Evolutionary conservation across 495 filamentous ascomycete genomes (phyloP).

Genomic region (Achaetomiella virescens): DNA sequence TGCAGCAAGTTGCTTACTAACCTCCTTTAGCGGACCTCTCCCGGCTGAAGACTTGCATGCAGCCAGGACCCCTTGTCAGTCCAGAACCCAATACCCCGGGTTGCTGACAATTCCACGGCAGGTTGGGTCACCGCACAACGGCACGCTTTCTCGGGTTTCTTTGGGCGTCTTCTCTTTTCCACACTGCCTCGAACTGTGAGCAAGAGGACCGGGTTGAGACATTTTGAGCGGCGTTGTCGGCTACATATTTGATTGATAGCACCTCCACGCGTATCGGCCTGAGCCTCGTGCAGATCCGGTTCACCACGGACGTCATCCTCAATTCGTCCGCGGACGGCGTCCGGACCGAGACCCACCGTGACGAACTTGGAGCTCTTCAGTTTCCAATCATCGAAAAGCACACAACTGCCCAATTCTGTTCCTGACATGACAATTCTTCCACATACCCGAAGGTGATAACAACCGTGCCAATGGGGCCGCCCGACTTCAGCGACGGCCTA

Average conservation of each 20-base stretch:
- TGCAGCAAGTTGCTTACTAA: background rate
- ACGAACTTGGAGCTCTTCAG: background rate
- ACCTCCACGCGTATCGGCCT: too few relatives aligned
- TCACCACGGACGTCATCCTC: too few relatives aligned
- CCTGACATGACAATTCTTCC: slow-evolving; percentile 24
- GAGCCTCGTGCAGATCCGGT: too few relatives aligned
- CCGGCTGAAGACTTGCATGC: slow-evolving; percentile 12
- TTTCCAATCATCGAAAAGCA: background rate
- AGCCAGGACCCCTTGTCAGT: slow-evolving; percentile 8
- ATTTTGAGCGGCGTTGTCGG: too few relatives aligned
- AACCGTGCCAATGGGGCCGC: slow-evolving; percentile 26
- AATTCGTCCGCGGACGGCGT: background rate
- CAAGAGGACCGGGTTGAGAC: too few relatives aligned
- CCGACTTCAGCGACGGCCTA: slow-evolving; percentile 17
- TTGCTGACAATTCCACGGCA: slow-evolving; percentile 14
- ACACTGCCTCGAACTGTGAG: too few relatives aligned
- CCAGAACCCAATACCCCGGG: background rate
- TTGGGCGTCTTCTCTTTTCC: background rate
- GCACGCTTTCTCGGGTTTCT: background rate
- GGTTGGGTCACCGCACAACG: background rate
- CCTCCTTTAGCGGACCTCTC: background rate
- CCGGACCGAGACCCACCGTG: background rate
- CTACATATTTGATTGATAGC: too few relatives aligned
- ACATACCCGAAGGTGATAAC: slow-evolving; percentile 9
- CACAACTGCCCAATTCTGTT: background rate